These are phyloP conservation scores for Lachnellula occidentalis DNA, from an alignment of 2,329 filamentous ascomycete species.

Conservation along the genomic window DNA sequence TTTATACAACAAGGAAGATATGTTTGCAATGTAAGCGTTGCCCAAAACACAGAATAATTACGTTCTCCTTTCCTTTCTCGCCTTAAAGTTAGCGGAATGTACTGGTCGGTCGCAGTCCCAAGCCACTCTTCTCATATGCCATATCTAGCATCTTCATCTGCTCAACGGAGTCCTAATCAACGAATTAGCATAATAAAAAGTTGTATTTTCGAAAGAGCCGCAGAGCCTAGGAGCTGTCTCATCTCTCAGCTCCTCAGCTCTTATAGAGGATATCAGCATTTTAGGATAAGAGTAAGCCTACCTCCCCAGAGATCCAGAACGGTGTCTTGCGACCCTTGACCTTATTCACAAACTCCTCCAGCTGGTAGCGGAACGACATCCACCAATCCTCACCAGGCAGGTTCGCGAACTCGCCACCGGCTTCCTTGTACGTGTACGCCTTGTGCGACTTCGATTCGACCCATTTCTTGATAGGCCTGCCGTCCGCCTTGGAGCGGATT, in stretches of 20 bases:
- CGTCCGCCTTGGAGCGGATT: conserved; percentile 4
- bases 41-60: no score
- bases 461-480: conserved; percentile 9
- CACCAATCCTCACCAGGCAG: conserved; percentile 23
- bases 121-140: conserved; percentile 38
- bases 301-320: conserved; percentile 32
- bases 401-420: conserved; percentile 5
- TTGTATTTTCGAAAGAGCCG: no score
- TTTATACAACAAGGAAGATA: no score
- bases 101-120: conserved; percentile 27
- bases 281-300: no score
- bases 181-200: no score
- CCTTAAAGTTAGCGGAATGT: conserved; percentile 3
- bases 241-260: no score
- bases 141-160: conserved; percentile 43
- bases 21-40: no score
- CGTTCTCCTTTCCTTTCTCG: no score
- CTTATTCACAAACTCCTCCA: conserved; percentile 44
- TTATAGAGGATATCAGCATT: no score
- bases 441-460: conserved; percentile 6
- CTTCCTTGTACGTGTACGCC: conserved; percentile 13
- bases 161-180: conserved; percentile 35
- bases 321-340: conserved; percentile 30
- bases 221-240: no score
- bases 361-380: conserved; percentile 38